Evolutionary conservation across 768 basidiomycete species (phyloP).

Genomic region (Neoboletus magnificus): DNA sequence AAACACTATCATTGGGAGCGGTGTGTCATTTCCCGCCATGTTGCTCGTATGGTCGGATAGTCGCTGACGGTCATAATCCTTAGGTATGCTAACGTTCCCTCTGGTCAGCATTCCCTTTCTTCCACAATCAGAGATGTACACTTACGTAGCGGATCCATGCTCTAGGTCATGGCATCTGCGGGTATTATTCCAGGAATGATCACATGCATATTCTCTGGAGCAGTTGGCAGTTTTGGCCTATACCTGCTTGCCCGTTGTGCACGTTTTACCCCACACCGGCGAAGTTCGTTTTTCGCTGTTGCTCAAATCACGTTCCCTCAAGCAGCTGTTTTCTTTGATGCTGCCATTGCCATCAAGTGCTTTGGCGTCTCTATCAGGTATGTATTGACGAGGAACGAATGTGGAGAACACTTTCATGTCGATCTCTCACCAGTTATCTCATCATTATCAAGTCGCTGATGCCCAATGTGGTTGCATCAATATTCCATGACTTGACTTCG

Average conservation of each 20-base stretch:
- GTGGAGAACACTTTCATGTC: neutral
- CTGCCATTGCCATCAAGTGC: constrained; percentile 93
- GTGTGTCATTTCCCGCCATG: constrained; percentile 38
- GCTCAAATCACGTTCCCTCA: constrained; percentile 86
- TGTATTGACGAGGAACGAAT: constrained; percentile 14
- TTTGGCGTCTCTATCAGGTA: constrained; percentile 94
- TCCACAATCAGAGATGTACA: neutral
- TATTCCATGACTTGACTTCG: constrained; percentile 77
- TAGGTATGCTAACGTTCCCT: constrained; percentile 88
- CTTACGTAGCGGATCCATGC: neutral
- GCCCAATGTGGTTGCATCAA: constrained; percentile 82
- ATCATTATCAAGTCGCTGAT: constrained; percentile 92
- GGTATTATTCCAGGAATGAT: constrained; percentile 88
- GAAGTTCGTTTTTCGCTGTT: constrained; percentile 79
- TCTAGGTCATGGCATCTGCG: constrained; percentile 83
- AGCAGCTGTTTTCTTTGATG: constrained; percentile 86
- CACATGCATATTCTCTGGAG: constrained; percentile 80
- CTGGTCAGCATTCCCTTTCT: constrained; percentile 44
- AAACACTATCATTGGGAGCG: constrained; percentile 92
- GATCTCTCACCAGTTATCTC: constrained; percentile 54
- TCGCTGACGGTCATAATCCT: neutral
- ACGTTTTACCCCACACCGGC: constrained; percentile 65
- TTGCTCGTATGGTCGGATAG: neutral
- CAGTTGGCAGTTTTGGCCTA: constrained; percentile 76
- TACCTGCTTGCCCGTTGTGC: constrained; percentile 88